Conservation (phyloP, 2,329 filamentous ascomycete species). For the Ampelomyces quisqualis region DNA sequence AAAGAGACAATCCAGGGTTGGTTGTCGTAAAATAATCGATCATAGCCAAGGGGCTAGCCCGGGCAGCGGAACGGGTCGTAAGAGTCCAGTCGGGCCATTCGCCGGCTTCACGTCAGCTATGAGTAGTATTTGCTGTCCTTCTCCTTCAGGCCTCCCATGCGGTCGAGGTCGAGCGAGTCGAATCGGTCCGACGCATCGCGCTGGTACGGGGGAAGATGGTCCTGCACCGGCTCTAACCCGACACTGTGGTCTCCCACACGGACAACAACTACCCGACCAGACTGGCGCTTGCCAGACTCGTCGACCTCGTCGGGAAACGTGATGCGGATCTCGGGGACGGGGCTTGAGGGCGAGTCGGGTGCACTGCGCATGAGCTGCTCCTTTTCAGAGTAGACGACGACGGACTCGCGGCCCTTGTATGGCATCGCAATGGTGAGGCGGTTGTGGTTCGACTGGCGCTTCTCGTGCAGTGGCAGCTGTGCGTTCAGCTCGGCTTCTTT, state of each 20-base stretch:
- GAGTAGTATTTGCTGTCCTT: constrained; percentile 63
- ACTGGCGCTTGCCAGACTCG: constrained; percentile 73
- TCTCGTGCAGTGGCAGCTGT: constrained; percentile 68
- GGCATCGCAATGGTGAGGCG: constrained; percentile 56
- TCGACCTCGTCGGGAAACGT: constrained; percentile 97
- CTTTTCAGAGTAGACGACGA: constrained; percentile 80
- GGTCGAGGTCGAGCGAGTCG: constrained; percentile 90
- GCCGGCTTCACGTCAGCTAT: constrained; percentile 14
- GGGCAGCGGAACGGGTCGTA: constrained; percentile 17
- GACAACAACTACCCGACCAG: constrained; percentile 87
- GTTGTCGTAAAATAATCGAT: constrained; percentile 40
- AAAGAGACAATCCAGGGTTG: constrained; percentile 31
- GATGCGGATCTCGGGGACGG: constrained; percentile 93
- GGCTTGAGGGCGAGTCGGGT: constrained; percentile 70
- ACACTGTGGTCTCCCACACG: constrained; percentile 85
- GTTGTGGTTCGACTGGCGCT: constrained; percentile 55
- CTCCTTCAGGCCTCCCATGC: constrained; percentile 92
- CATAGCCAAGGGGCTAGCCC: constrained; percentile 43
- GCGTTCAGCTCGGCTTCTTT: constrained; percentile 51
- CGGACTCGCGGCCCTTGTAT: constrained; percentile 60
- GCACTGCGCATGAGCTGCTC: constrained; percentile 76
- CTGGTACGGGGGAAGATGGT: constrained; percentile 86
- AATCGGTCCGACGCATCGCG: constrained; percentile 77
- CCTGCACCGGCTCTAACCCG: constrained; percentile 79
- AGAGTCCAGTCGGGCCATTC: constrained; percentile 20